Base-by-base conservation (phyloP, 345 rosid species). In the Eucalyptus pauciflora region DNA sequence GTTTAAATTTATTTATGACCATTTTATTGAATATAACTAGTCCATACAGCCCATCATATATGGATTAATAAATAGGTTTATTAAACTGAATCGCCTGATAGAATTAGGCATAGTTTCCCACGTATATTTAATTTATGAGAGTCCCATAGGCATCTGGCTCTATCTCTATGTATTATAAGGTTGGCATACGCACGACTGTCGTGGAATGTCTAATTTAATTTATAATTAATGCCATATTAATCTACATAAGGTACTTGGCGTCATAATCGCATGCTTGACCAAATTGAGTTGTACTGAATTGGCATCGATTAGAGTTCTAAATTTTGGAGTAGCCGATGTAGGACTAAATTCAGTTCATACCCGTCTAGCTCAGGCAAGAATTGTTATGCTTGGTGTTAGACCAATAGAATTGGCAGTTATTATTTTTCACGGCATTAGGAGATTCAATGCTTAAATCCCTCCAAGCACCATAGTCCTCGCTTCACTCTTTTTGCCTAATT, bases 31-130 rank as follows among this genome's bases (percentile, higher is more conserved):
- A 52, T 52, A 52, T 52, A 52, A 52, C 2, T 17, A 52, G 1
- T 52, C 24, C 56, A 17, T 52, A 52, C 2, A 17, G 1, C 24
- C 2, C 9, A 52, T 52, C 24, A 52, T 52, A 17, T 50, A 50
- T 50, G 6, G 6, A 14, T 50, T 50, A 50, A 50, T 50, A 14
- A 50, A 50, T 50, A 2, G 3, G 7, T 50, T 50, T 50, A 50
- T 50, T 1, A 50, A 3, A 50, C 0, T 7, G 17, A 50, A 50
- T 50, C 1, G 8, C 13, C 62, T 13, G 4, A 56, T 24, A 2
- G 29, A 22, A 3, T 0, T 7, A 37, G 76, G 22, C 4, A 15
- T 31, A 4, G 20, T 31, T 67, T 7, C 76, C 2, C 8, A 31
- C 12, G 22, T 67, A 8, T 2, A 7, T n/a, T 67, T 15, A 31